Percentiles rank a stretch among this genome's conserved stretches.
Conservation (phyloP, 2,329 filamentous ascomycete species). For the Dothidotthia symphoricarpi region DNA sequence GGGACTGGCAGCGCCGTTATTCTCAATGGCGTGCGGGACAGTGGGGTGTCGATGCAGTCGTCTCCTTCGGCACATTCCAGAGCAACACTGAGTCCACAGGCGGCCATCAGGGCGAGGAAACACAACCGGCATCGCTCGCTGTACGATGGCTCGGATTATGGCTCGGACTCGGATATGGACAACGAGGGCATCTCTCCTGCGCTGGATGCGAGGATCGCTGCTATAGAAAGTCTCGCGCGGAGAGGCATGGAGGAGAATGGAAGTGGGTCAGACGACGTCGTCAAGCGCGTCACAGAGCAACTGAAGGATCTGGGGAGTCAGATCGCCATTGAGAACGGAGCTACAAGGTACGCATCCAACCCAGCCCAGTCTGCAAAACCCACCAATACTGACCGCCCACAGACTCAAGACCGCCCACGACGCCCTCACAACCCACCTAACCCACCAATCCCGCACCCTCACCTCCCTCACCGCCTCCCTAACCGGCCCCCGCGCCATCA, state of each 20-base stretch:
- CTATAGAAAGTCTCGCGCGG: constrained; percentile 66
- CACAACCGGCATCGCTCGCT: constrained; percentile 50
- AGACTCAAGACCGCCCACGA: constrained; percentile 75
- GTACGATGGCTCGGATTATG: constrained; percentile 74
- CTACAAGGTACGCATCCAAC: constrained; percentile 61
- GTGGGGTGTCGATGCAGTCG: constrained; percentile 47
- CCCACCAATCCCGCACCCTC: constrained; percentile 71
- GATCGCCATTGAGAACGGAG: constrained; percentile 68
- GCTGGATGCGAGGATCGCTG: constrained; percentile 68
- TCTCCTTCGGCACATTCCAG: constrained; percentile 35
- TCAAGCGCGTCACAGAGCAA: constrained; percentile 66
- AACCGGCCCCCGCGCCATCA: constrained; percentile 65
- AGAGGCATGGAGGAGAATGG: constrained; percentile 65
- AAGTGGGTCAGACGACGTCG: constrained; percentile 63
- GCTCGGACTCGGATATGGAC: constrained; percentile 69
- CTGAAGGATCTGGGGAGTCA: constrained; percentile 72
- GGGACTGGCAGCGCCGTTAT: constrained; percentile 16
- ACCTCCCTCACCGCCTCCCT: constrained; percentile 72
- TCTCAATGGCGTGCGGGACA: constrained; percentile 45
- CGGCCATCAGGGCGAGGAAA: constrained; percentile 27
- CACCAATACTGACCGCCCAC: constrained; percentile 15
- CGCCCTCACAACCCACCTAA: constrained; percentile 70
- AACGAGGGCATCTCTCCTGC: constrained; percentile 64
- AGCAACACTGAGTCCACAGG: constrained; percentile 41
- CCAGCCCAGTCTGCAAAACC: not conserved